These are phyloP conservation scores for Rhazya stricta DNA, from an alignment of 257 asterid species.

Conservation along the genomic window DNA sequence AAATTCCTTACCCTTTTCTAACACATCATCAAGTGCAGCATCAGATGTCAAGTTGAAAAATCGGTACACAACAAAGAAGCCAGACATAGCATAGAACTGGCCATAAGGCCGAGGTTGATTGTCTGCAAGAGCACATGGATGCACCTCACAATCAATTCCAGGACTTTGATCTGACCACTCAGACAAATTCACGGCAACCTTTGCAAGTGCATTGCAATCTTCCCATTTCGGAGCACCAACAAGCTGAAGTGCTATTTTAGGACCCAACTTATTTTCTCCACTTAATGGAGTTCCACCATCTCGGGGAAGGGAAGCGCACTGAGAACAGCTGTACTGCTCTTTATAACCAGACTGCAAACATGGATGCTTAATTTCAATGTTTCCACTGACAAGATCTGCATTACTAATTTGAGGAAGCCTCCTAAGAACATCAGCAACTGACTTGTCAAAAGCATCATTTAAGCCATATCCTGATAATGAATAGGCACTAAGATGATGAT, in stretches of 20 bases:
- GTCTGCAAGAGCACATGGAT: slow-evolving; percentile 79
- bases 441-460: slow-evolving; percentile 94
- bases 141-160: slow-evolving; percentile 68
- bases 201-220: slow-evolving; percentile 74
- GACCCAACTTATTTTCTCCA: slow-evolving; percentile 36
- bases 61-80: slow-evolving; percentile 78
- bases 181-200: slow-evolving; percentile 67
- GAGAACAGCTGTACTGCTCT: slow-evolving; percentile 60
- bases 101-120: slow-evolving; percentile 79
- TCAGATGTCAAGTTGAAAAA: slow-evolving; percentile 67
- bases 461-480: slow-evolving; percentile 92
- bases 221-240: slow-evolving; percentile 90
- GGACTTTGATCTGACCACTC: slow-evolving; percentile 65
- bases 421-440: slow-evolving; percentile 68
- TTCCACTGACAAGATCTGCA: slow-evolving; percentile 52
- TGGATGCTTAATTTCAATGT: slow-evolving; percentile 71
- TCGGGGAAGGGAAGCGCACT: slow-evolving; percentile 46
- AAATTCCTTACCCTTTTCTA: slow-evolving; percentile 75
- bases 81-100: slow-evolving; percentile 87
- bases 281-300: slow-evolving; percentile 47
- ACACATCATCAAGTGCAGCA: slow-evolving; percentile 59
- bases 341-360: slow-evolving; percentile 85
- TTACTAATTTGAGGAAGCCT: slow-evolving; percentile 48
- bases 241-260: slow-evolving; percentile 51
- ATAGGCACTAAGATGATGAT: slow-evolving; percentile 82